Conservation (phyloP, 352 stramenopile species). For the Saprolegnia diclina region DNA sequence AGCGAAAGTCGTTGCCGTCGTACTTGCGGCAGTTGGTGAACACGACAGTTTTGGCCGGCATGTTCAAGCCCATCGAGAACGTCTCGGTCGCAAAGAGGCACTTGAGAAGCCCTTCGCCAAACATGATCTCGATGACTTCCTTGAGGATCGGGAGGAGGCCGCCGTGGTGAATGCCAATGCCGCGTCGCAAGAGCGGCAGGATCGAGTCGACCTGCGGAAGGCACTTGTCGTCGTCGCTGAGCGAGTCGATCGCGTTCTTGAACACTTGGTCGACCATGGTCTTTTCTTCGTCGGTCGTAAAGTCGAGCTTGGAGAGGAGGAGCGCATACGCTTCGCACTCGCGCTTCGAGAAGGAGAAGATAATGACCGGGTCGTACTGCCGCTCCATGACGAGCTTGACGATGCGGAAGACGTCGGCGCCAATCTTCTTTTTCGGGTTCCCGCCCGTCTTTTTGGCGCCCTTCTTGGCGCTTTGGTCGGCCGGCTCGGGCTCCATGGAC, state of each 20-base stretch:
- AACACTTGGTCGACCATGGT: slow-evolving; percentile 96
- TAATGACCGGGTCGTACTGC: slow-evolving; percentile 96
- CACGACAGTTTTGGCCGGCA: slow-evolving; percentile 95
- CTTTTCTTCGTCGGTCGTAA: slow-evolving; percentile 98
- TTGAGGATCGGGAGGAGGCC: slow-evolving; percentile 98
- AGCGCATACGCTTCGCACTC: slow-evolving; percentile 94
- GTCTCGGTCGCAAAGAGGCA: slow-evolving; percentile 99
- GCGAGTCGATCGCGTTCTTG: slow-evolving; percentile 96
- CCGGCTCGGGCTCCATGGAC: slow-evolving; percentile 49
- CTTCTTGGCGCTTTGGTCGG: slow-evolving; percentile 31
- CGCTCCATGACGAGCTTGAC: slow-evolving; percentile 98
- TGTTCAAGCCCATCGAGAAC: slow-evolving; percentile 99
- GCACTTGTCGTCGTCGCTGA: slow-evolving; percentile 92
- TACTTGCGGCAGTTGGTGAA: slow-evolving; percentile 98
- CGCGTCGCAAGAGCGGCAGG: slow-evolving; percentile 92
- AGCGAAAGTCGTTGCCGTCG: slow-evolving; percentile 91
- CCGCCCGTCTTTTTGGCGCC: slow-evolving; percentile 34
- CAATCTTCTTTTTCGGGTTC: slow-evolving; percentile 88
- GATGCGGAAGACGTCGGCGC: slow-evolving; percentile 95
- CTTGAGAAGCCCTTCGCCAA: slow-evolving; percentile 95
- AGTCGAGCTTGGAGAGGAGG: slow-evolving; percentile 92
- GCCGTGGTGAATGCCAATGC: slow-evolving; percentile 96
- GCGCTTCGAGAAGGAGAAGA: slow-evolving; percentile 99
- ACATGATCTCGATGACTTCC: slow-evolving; percentile 99
- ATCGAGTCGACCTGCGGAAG: slow-evolving; percentile 97